phyloP scores from a whole-genome alignment of 148 eudicot genomes.

The Gaultheria prostrata region DNA sequence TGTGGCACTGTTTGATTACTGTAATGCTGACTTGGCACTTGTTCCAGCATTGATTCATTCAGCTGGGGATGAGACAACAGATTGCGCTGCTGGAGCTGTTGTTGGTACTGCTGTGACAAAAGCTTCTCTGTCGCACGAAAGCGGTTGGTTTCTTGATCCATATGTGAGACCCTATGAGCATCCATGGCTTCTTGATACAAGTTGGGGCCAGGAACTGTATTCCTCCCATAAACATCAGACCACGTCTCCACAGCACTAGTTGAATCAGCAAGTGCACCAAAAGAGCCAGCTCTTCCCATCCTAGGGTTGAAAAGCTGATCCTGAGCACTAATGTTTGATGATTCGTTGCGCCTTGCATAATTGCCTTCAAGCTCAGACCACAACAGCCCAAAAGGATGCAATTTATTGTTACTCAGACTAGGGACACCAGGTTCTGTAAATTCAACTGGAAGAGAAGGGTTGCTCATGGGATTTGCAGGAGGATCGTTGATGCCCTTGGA shows the following conservation, averaged over 20 bases:
- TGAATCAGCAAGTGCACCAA: slow-evolving; percentile 40
- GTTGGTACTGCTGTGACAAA: slow-evolving; percentile 49
- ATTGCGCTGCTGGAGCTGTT: slow-evolving; percentile 56
- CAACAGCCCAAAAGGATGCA: slow-evolving; percentile 88
- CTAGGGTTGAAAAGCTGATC: slow-evolving; percentile 43
- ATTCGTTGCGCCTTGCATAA: slow-evolving; percentile 45
- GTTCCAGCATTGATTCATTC: slow-evolving; percentile 54
- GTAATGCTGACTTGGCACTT: slow-evolving; percentile 38
- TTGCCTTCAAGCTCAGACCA: slow-evolving; percentile 90
- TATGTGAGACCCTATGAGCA: slow-evolving; percentile 38
- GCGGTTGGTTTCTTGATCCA: slow-evolving; percentile 58
- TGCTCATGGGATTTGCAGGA: slow-evolving; percentile 32
- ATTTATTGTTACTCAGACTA: slow-evolving; percentile 47
- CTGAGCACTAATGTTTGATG: slow-evolving; percentile 33
- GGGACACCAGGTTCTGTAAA: slow-evolving; percentile 32
- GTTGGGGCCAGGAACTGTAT: slow-evolving; percentile 43
- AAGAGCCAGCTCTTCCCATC: slow-evolving; percentile 41
- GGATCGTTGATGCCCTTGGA: slow-evolving; percentile 36
- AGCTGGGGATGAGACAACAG: slow-evolving; percentile 49
- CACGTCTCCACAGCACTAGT: slow-evolving; percentile 46
- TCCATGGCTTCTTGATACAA: slow-evolving; percentile 56
- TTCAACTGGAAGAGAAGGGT: slow-evolving; percentile 39
- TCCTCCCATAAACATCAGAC: slow-evolving; percentile 47
- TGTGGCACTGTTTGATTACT: slow-evolving; percentile 56
- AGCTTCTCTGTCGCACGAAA: slow-evolving; percentile 62